These are phyloP conservation scores for Dioscorea cayenensis DNA, from an alignment of 116 monocot species.

Conservation along the genomic window DNA sequence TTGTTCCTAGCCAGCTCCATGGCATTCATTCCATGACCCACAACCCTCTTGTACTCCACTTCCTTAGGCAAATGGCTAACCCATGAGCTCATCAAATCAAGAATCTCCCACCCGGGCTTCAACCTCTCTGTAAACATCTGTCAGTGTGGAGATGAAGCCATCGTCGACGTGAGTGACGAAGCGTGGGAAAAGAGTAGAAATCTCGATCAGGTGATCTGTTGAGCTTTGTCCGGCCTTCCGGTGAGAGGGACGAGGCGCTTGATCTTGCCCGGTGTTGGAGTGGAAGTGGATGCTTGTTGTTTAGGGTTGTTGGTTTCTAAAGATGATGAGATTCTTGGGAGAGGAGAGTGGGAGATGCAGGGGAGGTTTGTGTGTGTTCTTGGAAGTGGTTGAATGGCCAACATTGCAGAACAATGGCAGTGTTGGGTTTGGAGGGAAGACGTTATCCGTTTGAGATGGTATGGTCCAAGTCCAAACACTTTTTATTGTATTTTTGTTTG, in stretches of 20 bases:
- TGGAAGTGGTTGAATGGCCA: no score
- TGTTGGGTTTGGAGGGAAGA: no score
- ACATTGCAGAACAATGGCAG: no score
- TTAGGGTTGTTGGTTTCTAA: background rate
- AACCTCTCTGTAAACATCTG: constrained; percentile 47
- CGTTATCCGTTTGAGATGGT: no score
- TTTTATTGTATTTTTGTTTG: no score
- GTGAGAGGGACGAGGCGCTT: constrained; percentile 51
- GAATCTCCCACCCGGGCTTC: constrained; percentile 26
- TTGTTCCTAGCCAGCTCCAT: constrained; percentile 62
- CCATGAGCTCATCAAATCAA: constrained; percentile 91
- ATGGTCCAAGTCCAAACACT: no score
- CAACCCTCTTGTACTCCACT: constrained; percentile 38
- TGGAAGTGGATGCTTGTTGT: background rate
- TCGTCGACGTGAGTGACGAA: constrained; percentile 77
- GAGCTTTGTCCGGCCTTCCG: constrained; percentile 62
- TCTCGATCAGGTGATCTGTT: constrained; percentile 48
- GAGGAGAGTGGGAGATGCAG: background rate
- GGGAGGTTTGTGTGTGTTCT: background rate
- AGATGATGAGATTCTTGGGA: constrained; percentile 7
- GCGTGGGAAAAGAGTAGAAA: constrained; percentile 74
- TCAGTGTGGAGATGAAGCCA: constrained; percentile 48
- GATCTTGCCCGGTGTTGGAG: constrained; percentile 22
- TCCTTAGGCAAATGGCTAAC: constrained; percentile 75
- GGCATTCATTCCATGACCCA: constrained; percentile 75